phyloP scores from a whole-genome alignment of 257 asterid species.

The Knoxia roxburghii region DNA sequence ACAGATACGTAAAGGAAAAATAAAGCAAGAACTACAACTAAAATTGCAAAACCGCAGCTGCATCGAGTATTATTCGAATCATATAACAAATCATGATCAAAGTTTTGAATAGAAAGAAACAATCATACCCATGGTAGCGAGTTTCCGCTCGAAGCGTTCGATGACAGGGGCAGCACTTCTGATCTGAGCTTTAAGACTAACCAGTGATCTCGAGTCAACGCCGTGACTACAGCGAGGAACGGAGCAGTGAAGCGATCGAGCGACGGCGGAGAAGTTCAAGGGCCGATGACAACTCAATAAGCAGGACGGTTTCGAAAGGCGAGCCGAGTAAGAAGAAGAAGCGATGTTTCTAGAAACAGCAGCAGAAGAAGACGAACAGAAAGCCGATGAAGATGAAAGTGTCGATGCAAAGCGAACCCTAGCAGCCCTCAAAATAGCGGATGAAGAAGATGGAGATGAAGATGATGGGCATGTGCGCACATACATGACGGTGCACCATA shows the following conservation, averaged over 20 bases:
- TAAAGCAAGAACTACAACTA: not conserved
- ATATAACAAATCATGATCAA: not conserved
- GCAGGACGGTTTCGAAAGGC: constrained; percentile 19
- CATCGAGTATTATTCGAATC: not conserved
- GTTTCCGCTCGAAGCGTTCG: constrained; percentile 48
- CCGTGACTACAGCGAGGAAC: constrained; percentile 48
- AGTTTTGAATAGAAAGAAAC: not conserved
- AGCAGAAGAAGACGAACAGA: constrained; percentile 12
- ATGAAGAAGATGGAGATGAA: constrained; percentile 35
- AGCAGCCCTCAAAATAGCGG: constrained; percentile 41
- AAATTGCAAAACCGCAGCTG: not conserved
- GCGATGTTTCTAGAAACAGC: constrained; percentile 16
- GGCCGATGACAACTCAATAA: constrained; percentile 29
- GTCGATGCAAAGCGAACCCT: constrained; percentile 41
- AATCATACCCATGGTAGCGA: constrained; percentile 67
- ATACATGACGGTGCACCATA: constrained; percentile 30
- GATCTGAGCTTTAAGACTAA: constrained; percentile 57
- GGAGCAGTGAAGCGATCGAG: constrained; percentile 34
- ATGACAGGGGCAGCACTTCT: constrained; percentile 41
- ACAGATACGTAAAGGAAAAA: no score
- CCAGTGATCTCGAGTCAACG: constrained; percentile 39
- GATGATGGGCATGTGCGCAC: constrained; percentile 38
- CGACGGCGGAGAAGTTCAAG: constrained; percentile 27
- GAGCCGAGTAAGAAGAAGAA: not conserved
- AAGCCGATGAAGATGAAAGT: constrained; percentile 22